Evolutionary conservation across 108 stramenopile species (phyloP).

Genomic region (Stephanodiscus minutulus): DNA sequence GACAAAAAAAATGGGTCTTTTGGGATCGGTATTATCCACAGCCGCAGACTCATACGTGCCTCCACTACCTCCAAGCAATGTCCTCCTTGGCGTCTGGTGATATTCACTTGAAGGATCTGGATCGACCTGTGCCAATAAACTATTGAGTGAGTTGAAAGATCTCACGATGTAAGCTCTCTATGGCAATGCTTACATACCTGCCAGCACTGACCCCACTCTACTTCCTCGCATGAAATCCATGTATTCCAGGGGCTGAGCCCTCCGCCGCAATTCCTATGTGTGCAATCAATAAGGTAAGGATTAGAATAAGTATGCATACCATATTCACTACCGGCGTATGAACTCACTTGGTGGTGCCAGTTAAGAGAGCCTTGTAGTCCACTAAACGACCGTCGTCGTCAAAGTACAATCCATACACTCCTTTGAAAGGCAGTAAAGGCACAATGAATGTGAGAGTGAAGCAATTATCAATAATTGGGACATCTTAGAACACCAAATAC

Average conservation of each 20-base stretch:
- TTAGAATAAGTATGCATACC: too few species aligned
- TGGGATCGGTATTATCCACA: constrained; percentile 22
- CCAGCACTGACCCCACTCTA: constrained; percentile 10
- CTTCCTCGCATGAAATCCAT: constrained; percentile 46
- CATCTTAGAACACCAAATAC: background rate
- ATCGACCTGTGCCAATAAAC: constrained; percentile 12
- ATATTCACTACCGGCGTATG: background rate
- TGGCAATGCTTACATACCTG: background rate
- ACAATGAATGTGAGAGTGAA: background rate
- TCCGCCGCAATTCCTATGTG: constrained; percentile 14
- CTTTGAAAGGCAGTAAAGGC: background rate
- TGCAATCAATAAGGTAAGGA: background rate
- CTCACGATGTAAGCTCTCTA: background rate
- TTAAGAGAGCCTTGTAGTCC: constrained; percentile 19
- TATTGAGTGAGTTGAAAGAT: background rate
- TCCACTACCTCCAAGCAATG: constrained; percentile 19
- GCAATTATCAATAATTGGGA: background rate
- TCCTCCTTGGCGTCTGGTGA: constrained; percentile 11
- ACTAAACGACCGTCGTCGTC: constrained; percentile 12
- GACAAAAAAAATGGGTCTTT: constrained; percentile 45
- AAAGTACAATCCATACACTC: constrained; percentile 23
- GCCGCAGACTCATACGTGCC: constrained; percentile 51
- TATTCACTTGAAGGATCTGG: constrained; percentile 24
- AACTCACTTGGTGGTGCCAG: constrained; percentile 3
- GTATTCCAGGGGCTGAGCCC: constrained; percentile 44